Evolutionary conservation across 2,329 filamentous ascomycete genomes (phyloP).

Genomic region (Thielaviopsis euricoi): DNA sequence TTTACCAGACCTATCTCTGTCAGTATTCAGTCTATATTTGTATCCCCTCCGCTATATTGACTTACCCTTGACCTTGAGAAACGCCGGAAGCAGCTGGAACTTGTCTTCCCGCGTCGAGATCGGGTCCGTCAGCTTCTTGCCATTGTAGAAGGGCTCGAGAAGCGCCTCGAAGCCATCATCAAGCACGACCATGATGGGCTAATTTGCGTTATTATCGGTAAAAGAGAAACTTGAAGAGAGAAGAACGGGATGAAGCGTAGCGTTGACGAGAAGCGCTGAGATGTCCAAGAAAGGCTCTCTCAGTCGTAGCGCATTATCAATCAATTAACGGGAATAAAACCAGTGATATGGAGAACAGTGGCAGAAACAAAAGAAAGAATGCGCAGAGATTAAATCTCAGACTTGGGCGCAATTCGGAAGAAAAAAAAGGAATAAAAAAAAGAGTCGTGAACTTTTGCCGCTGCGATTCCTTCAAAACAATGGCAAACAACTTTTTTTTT

Average conservation of each 20-base stretch:
- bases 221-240: background rate
- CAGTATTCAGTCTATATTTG: background rate
- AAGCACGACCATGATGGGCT: conserved; percentile 30
- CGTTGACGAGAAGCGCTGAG: background rate
- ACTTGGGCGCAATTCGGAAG: background rate
- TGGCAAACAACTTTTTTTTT: conserved; percentile 1
- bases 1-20: conserved; percentile 10
- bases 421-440: background rate
- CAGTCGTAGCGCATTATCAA: background rate
- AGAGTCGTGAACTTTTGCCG: background rate
- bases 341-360: background rate
- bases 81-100: conserved; percentile 93
- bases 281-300: background rate
- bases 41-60: background rate
- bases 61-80: conserved; percentile 81
- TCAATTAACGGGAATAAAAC: background rate
- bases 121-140: conserved; percentile 48
- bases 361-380: background rate
- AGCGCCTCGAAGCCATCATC: conserved; percentile 52
- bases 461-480: background rate
- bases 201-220: conserved; percentile 13
- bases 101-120: conserved; percentile 64
- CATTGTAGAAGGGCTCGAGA: conserved; percentile 50
- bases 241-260: background rate
- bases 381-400: background rate